Evolutionary conservation across 208 protist species (phyloP).

Genomic region (Acanthamoeba castellanii): DNA sequence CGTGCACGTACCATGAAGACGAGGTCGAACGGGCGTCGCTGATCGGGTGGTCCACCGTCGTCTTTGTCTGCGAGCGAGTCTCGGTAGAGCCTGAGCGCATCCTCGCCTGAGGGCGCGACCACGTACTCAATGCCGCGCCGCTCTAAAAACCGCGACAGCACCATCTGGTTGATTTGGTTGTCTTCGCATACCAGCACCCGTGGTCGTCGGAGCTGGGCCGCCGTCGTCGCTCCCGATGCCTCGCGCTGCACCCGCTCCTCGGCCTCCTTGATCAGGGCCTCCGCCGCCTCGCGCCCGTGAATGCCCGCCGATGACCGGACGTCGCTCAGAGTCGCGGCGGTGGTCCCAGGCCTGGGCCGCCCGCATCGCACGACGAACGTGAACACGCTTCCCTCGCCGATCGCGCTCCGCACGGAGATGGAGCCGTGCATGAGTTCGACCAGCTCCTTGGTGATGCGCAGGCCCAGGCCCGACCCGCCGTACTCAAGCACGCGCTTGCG

Average conservation of each 20-base stretch:
- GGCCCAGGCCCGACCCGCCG: slow-evolving; percentile 38
- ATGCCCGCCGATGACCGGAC: not conserved
- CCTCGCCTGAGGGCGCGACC: slow-evolving; percentile 9
- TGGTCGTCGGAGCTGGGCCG: not conserved
- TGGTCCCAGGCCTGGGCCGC: not conserved
- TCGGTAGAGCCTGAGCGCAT: not conserved
- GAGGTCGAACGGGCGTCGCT: not conserved
- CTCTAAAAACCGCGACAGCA: not conserved
- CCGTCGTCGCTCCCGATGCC: not conserved
- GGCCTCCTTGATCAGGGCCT: not conserved
- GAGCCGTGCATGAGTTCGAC: slow-evolving; percentile 21
- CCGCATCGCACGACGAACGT: slow-evolving; percentile 13
- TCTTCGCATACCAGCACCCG: slow-evolving; percentile 37
- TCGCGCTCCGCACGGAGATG: not conserved
- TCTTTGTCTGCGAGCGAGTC: not conserved
- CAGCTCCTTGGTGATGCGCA: slow-evolving; percentile 41
- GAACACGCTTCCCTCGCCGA: slow-evolving; percentile 26
- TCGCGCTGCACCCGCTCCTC: not conserved
- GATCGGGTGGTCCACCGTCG: not conserved
- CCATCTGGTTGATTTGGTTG: slow-evolving; percentile 34
- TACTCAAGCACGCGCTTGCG: not conserved
- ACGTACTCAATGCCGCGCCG: not conserved
- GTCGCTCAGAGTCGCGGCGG: not conserved
- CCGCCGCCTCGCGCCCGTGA: not conserved
- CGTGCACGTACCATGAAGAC: not conserved